Evolutionary conservation across 169 alveolate genomes (phyloP).

Genomic region (Plasmodium cynomolgi): DNA sequence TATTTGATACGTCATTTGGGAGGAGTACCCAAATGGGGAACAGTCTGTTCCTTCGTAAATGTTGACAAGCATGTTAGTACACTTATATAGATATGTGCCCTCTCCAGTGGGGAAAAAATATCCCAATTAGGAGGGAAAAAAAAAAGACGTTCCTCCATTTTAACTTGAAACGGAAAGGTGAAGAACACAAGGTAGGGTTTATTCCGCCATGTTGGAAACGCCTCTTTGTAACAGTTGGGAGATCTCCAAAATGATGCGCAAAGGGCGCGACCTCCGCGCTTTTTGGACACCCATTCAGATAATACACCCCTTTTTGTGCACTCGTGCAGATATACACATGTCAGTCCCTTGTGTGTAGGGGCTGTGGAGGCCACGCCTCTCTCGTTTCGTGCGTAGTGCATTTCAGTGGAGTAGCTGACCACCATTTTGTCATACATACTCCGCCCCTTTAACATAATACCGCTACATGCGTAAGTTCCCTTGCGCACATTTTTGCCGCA

Average conservation of each 20-base stretch:
- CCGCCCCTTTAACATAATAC: background rate
- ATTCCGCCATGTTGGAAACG: background rate
- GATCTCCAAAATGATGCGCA: background rate
- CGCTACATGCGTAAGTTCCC: background rate
- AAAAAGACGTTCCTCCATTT: background rate
- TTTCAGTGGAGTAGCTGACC: background rate
- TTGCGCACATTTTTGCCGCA: background rate
- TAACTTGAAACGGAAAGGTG: background rate
- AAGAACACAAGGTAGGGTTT: background rate
- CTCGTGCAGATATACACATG: background rate
- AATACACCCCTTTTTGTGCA: background rate
- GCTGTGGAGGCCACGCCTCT: background rate
- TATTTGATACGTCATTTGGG: constrained; percentile 4
- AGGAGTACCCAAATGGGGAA: background rate
- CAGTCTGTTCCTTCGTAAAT: background rate
- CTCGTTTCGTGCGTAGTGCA: background rate
- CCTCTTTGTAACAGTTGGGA: background rate
- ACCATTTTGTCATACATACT: background rate
- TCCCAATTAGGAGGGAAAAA: background rate
- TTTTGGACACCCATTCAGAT: background rate
- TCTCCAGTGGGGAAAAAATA: background rate
- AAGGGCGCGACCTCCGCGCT: background rate
- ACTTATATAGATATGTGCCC: background rate
- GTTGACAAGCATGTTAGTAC: background rate
- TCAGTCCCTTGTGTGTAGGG: background rate